These are phyloP conservation scores for Thermothelomyces thermophilus DNA, from an alignment of 2,329 filamentous ascomycete species.

Conservation along the genomic window DNA sequence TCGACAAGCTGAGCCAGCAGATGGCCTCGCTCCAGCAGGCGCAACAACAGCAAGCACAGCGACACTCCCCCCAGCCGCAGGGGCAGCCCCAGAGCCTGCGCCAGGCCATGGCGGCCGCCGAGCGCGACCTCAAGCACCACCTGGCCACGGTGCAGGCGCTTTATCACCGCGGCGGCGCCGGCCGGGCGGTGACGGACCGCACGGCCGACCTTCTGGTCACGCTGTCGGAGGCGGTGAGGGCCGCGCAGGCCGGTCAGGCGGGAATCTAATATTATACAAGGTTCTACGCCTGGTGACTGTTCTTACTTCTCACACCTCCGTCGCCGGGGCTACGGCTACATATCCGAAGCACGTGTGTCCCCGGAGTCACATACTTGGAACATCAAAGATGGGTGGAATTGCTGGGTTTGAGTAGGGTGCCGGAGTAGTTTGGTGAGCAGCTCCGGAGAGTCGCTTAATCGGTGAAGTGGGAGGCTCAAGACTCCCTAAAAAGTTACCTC, in stretches of 20 bases:
- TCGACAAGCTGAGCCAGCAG: constrained; percentile 11
- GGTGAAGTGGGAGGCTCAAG: too few relatives aligned
- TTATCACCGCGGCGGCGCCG: constrained; percentile 8
- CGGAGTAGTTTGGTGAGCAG: too few relatives aligned
- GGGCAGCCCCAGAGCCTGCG: constrained; percentile 13
- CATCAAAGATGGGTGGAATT: too few relatives aligned
- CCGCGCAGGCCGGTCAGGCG: neutral
- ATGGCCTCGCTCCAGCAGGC: constrained; percentile 6
- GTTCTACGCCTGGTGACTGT: too few relatives aligned
- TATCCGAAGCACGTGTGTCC: too few relatives aligned
- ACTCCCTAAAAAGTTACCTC: too few relatives aligned
- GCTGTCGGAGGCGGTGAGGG: constrained; percentile 4
- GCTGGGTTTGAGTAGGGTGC: too few relatives aligned
- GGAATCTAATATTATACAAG: too few relatives aligned
- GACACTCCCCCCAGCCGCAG: neutral
- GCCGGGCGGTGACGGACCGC: constrained; percentile 10
- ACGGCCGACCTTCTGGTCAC: constrained; percentile 14
- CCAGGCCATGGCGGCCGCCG: constrained; percentile 18
- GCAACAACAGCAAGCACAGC: neutral
- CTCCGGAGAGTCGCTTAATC: too few relatives aligned
- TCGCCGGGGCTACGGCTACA: too few relatives aligned
- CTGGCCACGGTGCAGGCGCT: constrained; percentile 10
- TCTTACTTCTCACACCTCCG: too few relatives aligned
- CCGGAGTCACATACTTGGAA: too few relatives aligned
- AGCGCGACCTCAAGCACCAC: constrained; percentile 17